Percentiles rank a stretch among this genome's conserved stretches.
These are phyloP conservation scores for Davidsoniella eucalypti DNA, from an alignment of 2,329 filamentous ascomycete species.

Conservation along the genomic window DNA sequence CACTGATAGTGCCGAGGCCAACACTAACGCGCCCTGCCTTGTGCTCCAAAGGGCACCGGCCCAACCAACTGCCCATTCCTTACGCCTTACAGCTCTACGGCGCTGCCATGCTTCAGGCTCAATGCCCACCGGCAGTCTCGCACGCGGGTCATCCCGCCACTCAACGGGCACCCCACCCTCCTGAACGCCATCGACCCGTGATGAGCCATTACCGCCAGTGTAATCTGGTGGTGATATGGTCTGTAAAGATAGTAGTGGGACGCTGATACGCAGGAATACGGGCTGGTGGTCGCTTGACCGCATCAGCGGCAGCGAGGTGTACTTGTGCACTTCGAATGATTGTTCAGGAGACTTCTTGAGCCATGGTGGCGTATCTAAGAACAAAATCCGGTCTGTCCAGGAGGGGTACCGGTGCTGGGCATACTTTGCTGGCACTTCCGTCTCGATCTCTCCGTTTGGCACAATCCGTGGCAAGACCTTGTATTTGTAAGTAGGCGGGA, in stretches of 20 bases:
- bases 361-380: slow-evolving; percentile 45
- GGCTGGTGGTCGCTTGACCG: slow-evolving; percentile 77
- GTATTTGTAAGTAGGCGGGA: slow-evolving; percentile 94
- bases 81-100: slow-evolving; percentile 28
- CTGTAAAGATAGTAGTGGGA: slow-evolving; percentile 40
- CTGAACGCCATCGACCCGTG: slow-evolving; percentile 6
- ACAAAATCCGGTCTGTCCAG: slow-evolving; percentile 89
- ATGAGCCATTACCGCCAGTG: slow-evolving; percentile 2
- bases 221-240: slow-evolving; percentile 23
- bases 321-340: slow-evolving; percentile 39
- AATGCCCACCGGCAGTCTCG: slow-evolving; percentile 32
- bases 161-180: slow-evolving; percentile 14
- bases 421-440: slow-evolving; percentile 48
- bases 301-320: slow-evolving; percentile 62
- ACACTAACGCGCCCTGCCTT: slow-evolving; percentile 29
- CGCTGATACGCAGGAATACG: slow-evolving; percentile 53
- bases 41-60: slow-evolving; percentile 39
- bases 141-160: slow-evolving; percentile 24
- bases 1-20: slow-evolving; percentile 27
- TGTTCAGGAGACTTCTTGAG: slow-evolving; percentile 16
- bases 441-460: slow-evolving; percentile 16
- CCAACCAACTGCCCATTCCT: slow-evolving; percentile 35
- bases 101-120: slow-evolving; percentile 39
- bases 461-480: slow-evolving; percentile 26
- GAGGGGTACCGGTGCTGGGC: slow-evolving; percentile 71